A percentile compares a stretch with the other conserved stretches of the same genome.
These are phyloP conservation scores for Mortierella sp. DNA, from an alignment of 371 early-diverging fungal genomes.

Conservation along the genomic window DNA sequence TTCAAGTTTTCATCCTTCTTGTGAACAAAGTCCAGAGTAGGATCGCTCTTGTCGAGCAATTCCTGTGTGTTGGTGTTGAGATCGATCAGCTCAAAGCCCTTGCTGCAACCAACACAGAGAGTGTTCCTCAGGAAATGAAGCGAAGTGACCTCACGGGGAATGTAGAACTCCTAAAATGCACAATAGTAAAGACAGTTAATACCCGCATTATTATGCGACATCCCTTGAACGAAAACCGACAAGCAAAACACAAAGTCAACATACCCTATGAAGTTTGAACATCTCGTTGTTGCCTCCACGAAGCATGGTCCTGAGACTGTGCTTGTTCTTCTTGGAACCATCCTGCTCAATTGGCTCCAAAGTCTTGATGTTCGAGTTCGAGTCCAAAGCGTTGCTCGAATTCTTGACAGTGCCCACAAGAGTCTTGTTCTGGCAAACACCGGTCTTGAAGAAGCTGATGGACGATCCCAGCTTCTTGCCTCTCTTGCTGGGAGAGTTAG, in stretches of 20 bases:
- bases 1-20: slow-evolving; percentile 76
- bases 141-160: slow-evolving; percentile 85
- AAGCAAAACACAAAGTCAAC: neutral
- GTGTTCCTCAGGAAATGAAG: slow-evolving; percentile 86
- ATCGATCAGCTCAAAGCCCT: slow-evolving; percentile 95
- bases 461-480: slow-evolving; percentile 82
- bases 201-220: neutral
- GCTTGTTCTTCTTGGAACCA: slow-evolving; percentile 67
- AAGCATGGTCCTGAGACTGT: slow-evolving; percentile 60
- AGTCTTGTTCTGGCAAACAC: slow-evolving; percentile 77
- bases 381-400: slow-evolving; percentile 68
- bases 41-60: slow-evolving; percentile 86
- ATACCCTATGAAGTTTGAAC: slow-evolving; percentile 74
- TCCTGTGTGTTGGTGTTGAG: slow-evolving; percentile 82
- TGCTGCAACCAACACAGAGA: slow-evolving; percentile 87
- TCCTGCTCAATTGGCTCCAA: slow-evolving; percentile 75
- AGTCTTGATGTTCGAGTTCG: slow-evolving; percentile 79
- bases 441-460: slow-evolving; percentile 88
- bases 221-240: neutral
- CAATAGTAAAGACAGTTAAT: neutral
- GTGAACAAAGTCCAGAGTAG: slow-evolving; percentile 84
- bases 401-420: slow-evolving; percentile 82
- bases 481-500: slow-evolving; percentile 60
- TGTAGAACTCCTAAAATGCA: slow-evolving; percentile 82
- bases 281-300: slow-evolving; percentile 66